Percentiles rank a stretch among this genome's conserved stretches.
phyloP scores from a whole-genome alignment of 2,329 filamentous ascomycete genomes.

The Biscogniauxia marginata region DNA sequence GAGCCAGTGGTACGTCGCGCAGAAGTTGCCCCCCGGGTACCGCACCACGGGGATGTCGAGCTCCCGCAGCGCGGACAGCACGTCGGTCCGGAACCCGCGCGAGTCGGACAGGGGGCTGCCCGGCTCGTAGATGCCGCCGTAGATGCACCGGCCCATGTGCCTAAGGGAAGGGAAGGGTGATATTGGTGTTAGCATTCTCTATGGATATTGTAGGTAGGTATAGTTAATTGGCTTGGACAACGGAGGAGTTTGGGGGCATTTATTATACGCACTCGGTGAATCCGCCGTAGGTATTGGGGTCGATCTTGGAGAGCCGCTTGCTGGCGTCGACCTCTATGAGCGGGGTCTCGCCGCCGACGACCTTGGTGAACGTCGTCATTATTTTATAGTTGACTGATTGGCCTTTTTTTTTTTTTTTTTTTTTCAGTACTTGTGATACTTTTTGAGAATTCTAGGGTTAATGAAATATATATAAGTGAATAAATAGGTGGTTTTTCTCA shows the following conservation, averaged over 20 bases:
- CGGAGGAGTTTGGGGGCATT: background rate
- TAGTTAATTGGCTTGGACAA: too few species aligned
- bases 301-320: constrained; percentile 69
- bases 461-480: background rate
- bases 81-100: constrained; percentile 76
- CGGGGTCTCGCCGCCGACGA: constrained; percentile 58
- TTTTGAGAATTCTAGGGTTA: background rate
- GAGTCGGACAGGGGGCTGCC: constrained; percentile 69
- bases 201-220: too few species aligned
- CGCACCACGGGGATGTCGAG: constrained; percentile 74
- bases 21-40: constrained; percentile 83
- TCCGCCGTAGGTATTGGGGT: constrained; percentile 78
- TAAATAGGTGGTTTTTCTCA: too few species aligned
- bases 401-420: background rate
- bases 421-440: background rate
- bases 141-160: constrained; percentile 88
- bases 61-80: constrained; percentile 70
- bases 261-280: constrained; percentile 69
- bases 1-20: constrained; percentile 81
- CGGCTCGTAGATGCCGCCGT: constrained; percentile 82
- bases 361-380: constrained; percentile 74
- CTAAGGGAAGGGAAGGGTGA: constrained; percentile 37
- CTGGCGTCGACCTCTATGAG: constrained; percentile 64
- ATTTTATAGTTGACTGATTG: background rate
- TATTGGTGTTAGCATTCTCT: background rate